phyloP scores from a whole-genome alignment of 2,329 filamentous ascomycete genomes.

The Elsinoe australis region DNA sequence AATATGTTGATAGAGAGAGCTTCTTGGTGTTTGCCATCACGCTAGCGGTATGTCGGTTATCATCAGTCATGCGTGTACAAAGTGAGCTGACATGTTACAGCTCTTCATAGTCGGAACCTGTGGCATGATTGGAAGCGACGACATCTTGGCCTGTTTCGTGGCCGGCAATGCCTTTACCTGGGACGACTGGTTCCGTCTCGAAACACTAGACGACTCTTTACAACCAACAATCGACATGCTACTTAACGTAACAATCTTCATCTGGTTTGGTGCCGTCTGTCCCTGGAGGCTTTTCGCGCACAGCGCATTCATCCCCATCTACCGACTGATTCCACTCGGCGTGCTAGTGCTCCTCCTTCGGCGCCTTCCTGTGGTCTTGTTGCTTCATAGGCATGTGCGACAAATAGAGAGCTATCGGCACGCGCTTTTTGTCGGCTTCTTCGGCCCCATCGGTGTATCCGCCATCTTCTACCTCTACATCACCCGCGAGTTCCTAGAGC shows the following conservation, averaged over 20 bases:
- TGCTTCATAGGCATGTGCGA: conserved; percentile 64
- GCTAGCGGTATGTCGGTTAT: conserved; percentile 54
- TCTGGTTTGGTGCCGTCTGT: conserved; percentile 82
- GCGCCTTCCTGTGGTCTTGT: conserved; percentile 67
- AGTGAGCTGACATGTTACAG: too few species aligned
- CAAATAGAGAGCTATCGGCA: conserved; percentile 70
- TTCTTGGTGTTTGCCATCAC: conserved; percentile 82
- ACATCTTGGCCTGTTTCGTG: conserved; percentile 86
- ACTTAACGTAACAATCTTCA: conserved; percentile 78
- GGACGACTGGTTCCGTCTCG: conserved; percentile 88
- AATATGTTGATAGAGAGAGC: conserved; percentile 77
- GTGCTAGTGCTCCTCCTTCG: conserved; percentile 69
- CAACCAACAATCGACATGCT: conserved; percentile 94
- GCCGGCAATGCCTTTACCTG: conserved; percentile 86
- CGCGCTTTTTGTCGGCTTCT: conserved; percentile 83
- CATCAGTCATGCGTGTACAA: too few species aligned
- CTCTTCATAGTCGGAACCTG: conserved; percentile 83
- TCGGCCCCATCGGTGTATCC: conserved; percentile 84
- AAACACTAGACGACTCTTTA: conserved; percentile 84
- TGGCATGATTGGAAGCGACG: conserved; percentile 79
- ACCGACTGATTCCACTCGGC: conserved; percentile 64
- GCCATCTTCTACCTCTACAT: conserved; percentile 87
- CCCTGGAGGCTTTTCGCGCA: conserved; percentile 66
- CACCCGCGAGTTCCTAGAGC: conserved; percentile 62
- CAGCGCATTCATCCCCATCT: conserved; percentile 64